Base-by-base conservation (phyloP, 2,329 filamentous ascomycete genomes). In the Curvularia eragrostidis region DNA sequence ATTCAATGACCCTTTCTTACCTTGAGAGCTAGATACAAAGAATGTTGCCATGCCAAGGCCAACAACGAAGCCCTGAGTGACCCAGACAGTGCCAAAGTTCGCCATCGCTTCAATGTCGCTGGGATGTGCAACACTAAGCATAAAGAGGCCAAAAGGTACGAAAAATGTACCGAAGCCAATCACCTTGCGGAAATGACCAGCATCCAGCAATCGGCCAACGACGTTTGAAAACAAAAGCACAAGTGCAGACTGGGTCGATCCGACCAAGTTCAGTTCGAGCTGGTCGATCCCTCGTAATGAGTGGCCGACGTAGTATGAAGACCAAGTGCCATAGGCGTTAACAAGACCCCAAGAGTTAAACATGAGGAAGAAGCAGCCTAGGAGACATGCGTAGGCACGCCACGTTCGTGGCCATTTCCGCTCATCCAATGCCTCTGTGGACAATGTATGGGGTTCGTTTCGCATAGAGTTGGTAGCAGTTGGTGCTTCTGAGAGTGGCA, bases 1-100 rank as follows among this genome's bases (percentile, higher is more conserved):
- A 23, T 19, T 3, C 5, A 12, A 13, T 39, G 26, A 13, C 30
- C 5, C 5, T 13, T 9, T 68, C 77, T 56, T 75, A 82, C 80
- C 75, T 72, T 83, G 81, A 23, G 81, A 83, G 59, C 80, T 82
- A 23, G 78, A 78, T 4, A 83, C 81, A 61, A 83, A 83, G 68
- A 81, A 82, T 61, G 80, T 83, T n/a, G 80, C 76, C 81, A 83
- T 83, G 9, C 82, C 82, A 9, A 83, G 56, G 5, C 80, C 80
- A 24, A 76, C 75, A 36, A 82, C 66, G 38, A 83, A 65, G 3
- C 81, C 81, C 65, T 83, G 81, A 4, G 79, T 80, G 10, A 79
- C 67, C 79, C 80, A 81, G 23, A 82, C 80, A 6, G 77, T 63
- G 28, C 62, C 72, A 63, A 80, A 82, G 52, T 73, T 79, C 42